Conservation (phyloP, 768 basidiomycete genomes). For the Clathrus columnatus region DNA sequence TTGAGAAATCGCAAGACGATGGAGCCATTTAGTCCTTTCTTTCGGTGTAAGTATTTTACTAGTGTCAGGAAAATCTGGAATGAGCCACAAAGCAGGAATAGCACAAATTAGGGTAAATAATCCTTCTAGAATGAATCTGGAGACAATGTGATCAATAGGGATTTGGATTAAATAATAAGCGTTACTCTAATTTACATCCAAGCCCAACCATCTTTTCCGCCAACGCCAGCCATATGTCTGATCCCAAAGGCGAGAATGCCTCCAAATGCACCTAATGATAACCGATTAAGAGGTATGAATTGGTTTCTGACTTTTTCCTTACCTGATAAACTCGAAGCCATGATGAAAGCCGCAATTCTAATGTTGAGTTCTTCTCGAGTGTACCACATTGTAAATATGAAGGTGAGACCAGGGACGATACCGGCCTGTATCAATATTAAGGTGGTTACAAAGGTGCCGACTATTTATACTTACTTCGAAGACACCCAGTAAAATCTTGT, state of each 20-base stretch:
- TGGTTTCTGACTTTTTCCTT: background rate
- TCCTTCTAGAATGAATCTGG: constrained; percentile 19
- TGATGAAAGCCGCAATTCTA: constrained; percentile 23
- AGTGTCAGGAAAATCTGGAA: constrained; percentile 35
- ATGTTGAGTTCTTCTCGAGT: constrained; percentile 15
- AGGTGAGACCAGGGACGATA: constrained; percentile 21
- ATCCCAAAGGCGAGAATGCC: constrained; percentile 23
- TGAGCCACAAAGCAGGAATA: constrained; percentile 19
- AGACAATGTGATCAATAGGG: background rate
- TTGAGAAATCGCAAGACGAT: constrained; percentile 25
- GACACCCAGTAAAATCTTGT: constrained; percentile 23
- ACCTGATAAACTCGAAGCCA: constrained; percentile 21
- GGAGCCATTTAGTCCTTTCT: constrained; percentile 26
- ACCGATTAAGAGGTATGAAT: background rate
- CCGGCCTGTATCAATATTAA: constrained; percentile 9
- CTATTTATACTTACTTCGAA: constrained; percentile 15
- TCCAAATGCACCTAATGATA: constrained; percentile 10
- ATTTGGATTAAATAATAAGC: background rate
- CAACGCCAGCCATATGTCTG: constrained; percentile 18
- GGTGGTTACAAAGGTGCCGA: background rate
- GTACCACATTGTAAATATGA: constrained; percentile 25
- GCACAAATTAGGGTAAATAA: constrained; percentile 26
- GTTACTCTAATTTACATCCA: constrained; percentile 16
- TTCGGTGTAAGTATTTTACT: constrained; percentile 26
- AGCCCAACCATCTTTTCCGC: constrained; percentile 17